Conservation (phyloP, 495 filamentous ascomycete species). For the Daldinia vernicosa region DNA sequence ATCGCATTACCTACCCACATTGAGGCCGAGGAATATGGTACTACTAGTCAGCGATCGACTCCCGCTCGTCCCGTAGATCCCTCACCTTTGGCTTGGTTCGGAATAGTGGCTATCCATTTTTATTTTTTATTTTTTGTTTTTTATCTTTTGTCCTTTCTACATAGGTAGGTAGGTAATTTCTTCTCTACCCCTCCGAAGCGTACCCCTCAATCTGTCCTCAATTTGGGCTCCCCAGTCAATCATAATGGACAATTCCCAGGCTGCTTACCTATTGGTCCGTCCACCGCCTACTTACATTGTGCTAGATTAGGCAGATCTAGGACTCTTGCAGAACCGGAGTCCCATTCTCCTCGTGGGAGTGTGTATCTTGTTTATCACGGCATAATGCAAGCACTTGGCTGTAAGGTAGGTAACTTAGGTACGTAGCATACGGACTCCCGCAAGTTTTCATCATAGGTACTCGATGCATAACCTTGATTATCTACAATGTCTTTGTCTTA, state of each 20-base stretch:
- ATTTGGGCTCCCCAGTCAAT: constrained; percentile 20
- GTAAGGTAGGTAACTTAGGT: not conserved
- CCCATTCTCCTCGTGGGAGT: constrained; percentile 15
- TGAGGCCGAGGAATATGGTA: not conserved
- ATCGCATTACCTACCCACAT: not conserved
- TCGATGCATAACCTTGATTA: not conserved
- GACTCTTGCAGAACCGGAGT: constrained; percentile 31
- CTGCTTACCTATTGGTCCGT: constrained; percentile 32
- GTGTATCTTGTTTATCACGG: not conserved
- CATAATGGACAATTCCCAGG: constrained; percentile 29
- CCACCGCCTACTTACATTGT: constrained; percentile 32
- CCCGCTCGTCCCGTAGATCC: constrained; percentile 33
- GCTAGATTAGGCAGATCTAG: constrained; percentile 44
- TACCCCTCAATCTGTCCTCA: constrained; percentile 17
- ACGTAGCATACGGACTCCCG: not conserved
- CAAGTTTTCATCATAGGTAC: not conserved
- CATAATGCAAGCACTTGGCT: not conserved
- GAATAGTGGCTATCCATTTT: constrained; percentile 13
- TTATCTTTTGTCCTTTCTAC: constrained; percentile 7
- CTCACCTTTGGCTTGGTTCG: constrained; percentile 30
- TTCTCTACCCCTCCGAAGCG: not conserved
- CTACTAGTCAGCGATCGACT: constrained; percentile 19
- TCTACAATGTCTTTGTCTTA: not conserved
- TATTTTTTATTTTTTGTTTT: not conserved
- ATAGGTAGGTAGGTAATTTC: too few species aligned